Base-by-base conservation (phyloP, 495 filamentous ascomycete genomes). In the Rusavskia elegans region DNA sequence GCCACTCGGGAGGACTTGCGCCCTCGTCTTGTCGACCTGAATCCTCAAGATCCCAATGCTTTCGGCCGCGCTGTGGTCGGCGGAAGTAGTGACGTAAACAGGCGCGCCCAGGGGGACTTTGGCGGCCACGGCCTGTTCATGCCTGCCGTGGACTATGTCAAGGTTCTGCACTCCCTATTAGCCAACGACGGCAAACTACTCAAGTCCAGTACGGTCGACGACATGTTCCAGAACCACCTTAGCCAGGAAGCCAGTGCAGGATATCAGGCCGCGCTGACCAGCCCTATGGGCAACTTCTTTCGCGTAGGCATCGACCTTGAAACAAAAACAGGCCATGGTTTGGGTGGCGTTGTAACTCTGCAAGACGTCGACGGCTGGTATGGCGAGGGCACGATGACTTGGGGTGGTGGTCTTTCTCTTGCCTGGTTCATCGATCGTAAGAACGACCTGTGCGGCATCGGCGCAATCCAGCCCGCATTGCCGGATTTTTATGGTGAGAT, bases 101-200 rank as follows among this genome's bases (percentile, higher is more conserved):
- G 56, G 39, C 29, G 58, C 38, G 41, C 55, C 48, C 2, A 62
- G 50, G 67, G 71, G 16, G 66, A 71, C 52, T 63, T 71, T 27
- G 80, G 77, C 2, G 80, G 80, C 1, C 68, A 67, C 10, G 81
- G 80, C 1, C 37, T 74, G 19, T 79, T 66, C 48, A 64, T 68
- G 5, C 61, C 67, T 0, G 69, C 72, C 5, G 57, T 41, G 14
- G 73, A 74, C 46, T 79, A 73, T 52, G 57, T 67, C 25, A 77
- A 71, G 55, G 57, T 82, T 10, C 60, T 82, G 46, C 67, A 64
- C 17, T 69, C 66, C 17, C 8, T 81, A 2, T 57, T 83, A 19
- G 51, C 49, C 1, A 65, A 68, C 52, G 71, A 77, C 59, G 68
- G 63, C 35, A 64, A 63, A 39, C 37, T 79, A 10, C 58, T 79